Base-by-base conservation (phyloP, 1,284 basidiomycete species). In the Malassezia caprae region DNA sequence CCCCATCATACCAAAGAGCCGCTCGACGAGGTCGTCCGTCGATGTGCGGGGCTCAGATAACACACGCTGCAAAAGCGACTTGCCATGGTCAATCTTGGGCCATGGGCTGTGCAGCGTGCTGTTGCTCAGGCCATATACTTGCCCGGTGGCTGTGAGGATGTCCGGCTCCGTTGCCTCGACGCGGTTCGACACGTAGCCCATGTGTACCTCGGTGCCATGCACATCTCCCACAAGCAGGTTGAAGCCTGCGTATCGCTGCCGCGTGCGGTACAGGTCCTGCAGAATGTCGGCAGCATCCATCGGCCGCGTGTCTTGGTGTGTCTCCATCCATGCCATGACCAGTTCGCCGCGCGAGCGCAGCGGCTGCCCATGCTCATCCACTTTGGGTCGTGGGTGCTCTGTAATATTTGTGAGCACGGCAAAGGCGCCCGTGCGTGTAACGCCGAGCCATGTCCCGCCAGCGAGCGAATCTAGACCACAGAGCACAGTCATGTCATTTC, bases 371-470 rank as follows among this genome's bases (percentile, higher is more conserved):
- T n/a, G 13, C 19, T 40, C 41, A 2, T 19, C 23, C 19, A 31
- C 13, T 15, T 12, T 19, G 8, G 19, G 27, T 13, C 19, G 17
- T 15, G 43, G 26, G 3, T 30, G 11, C 37, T 56, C 54, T 24
- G 27, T 45, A 12, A 46, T 35, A 21, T 56, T 56, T 6, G 54
- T 56, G 13, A 56, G 49, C 19, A 34, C 44, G 4, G 39, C 31
- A 26, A 56, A 24, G 8, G 43, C 17, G 2, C 54, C 54, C 7
- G 32, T 12, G 28, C 48, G 42, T 43, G 54, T 35, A 10, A 51
- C 32, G 10, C 48, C 54, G 19, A 56, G 32, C 54, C 54, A 56
- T 6, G 54, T 56, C 11, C 54, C 54, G 17, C 54, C 54, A 4
- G 48, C 48, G 2, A 30, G 11, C 27, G 24, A n/a, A 19, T 56